Evolutionary conservation across 73 alveolate genomes (phyloP).

Genomic region (Paramecium pentaurelia): DNA sequence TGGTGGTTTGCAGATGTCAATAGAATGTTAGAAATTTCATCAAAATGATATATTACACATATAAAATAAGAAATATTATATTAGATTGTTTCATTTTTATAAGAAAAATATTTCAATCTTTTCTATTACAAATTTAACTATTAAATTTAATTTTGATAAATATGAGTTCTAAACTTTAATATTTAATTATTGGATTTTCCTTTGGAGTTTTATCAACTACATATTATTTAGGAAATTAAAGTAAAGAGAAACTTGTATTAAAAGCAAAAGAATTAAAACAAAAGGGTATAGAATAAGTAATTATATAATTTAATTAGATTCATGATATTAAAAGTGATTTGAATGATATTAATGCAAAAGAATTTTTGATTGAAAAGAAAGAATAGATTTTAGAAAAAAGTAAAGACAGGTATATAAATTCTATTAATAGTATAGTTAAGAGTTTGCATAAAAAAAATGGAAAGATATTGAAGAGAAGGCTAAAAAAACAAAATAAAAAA

Average conservation of each 20-base stretch:
- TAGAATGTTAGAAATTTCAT: conserved; percentile 18
- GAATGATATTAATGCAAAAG: neutral
- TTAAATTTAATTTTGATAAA: neutral
- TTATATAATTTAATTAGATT: neutral
- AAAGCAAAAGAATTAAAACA: neutral
- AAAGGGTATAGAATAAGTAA: neutral
- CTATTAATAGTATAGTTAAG: neutral
- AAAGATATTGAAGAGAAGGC: neutral
- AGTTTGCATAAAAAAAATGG: neutral
- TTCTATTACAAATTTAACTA: neutral
- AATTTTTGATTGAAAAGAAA: neutral
- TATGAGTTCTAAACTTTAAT: neutral
- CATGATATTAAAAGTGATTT: neutral
- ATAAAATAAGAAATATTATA: neutral
- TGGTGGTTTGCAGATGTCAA: conserved; percentile 55
- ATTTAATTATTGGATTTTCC: neutral
- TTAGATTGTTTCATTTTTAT: neutral
- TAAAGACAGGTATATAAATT: neutral
- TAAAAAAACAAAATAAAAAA: neutral
- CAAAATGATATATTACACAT: neutral
- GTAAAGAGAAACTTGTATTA: neutral
- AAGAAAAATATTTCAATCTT: neutral
- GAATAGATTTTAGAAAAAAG: neutral
- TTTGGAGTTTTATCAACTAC: neutral
- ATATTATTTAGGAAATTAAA: neutral